Evolutionary conservation across 2,329 filamentous ascomycete genomes (phyloP), one percentile per base, ranked within the genome.

Genomic region (Zasmidium cellare): DNA sequence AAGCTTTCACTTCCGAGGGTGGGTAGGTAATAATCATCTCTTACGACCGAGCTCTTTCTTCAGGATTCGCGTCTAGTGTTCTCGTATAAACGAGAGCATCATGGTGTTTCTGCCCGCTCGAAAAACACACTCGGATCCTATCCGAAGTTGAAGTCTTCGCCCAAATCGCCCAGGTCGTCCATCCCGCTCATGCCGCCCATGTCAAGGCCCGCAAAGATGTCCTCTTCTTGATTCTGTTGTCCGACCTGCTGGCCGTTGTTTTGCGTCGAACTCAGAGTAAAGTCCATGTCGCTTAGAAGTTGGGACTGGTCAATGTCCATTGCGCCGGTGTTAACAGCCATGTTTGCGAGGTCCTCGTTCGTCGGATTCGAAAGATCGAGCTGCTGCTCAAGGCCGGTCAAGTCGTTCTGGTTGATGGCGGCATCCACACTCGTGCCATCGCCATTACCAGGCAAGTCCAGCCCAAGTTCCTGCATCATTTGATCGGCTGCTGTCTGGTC

Each of bases 181-280:
- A 52, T 52, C n/a, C 49, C 60, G n/a, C 65, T 65, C 67, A 70
- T 53, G 23, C 66, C 66, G 12, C 61, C 64, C 59, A 69, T 59
- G 28, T 67, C 65, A 60, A 80, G 63, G 0, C 74, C 78, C 61
- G 76, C 79, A 60, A 75, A 76, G 44, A 76, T 75, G 55, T 76
- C 74, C 25, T 76, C 74, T 20, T 76, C 74, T 28, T 65, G 67
- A 57, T 63, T 72, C 57, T 65, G 71, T 69, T 58, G 59, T 45
- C 56, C 58, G 20, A 55, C 72, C 66, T 57, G 73, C 25, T 59
- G 58, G 23, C 48, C 46, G 14, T 46, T 67, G 66, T 65, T 71
- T 61, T 19, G 63, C 20, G 18, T 47, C 61, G n/a, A 50, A 31
- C 58, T 57, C 52, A 63, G 53, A n/a, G 53, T 59, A 16, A 60